These are phyloP conservation scores for Omphalea diandra DNA, from an alignment of 441 rosid genomes.

Conservation along the genomic window DNA sequence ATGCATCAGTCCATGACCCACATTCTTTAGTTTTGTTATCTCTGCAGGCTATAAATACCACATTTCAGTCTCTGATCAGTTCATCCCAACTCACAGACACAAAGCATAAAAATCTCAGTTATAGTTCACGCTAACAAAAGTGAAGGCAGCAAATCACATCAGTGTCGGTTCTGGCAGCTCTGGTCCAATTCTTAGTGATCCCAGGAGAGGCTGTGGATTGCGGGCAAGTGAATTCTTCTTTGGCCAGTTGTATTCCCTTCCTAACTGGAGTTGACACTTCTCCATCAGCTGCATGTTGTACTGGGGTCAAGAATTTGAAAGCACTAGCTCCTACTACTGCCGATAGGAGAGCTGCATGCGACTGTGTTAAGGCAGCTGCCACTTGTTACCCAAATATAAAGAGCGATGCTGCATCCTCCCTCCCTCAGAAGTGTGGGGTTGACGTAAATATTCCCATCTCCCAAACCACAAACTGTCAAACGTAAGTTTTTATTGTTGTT, in stretches of 20 bases:
- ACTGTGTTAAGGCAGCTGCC: slow-evolving; percentile 32
- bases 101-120: neutral
- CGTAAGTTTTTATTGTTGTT: slow-evolving; percentile 15
- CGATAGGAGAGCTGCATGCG: slow-evolving; percentile 31
- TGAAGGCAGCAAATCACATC: slow-evolving; percentile 23
- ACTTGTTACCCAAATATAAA: slow-evolving; percentile 20
- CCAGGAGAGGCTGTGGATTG: slow-evolving; percentile 29
- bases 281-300: slow-evolving; percentile 33
- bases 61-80: neutral
- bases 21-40: neutral
- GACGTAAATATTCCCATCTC: slow-evolving; percentile 32
- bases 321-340: slow-evolving; percentile 24
- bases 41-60: neutral
- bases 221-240: slow-evolving; percentile 13
- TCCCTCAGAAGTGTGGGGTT: slow-evolving; percentile 35
- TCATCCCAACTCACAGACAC: neutral
- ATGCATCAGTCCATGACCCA: neutral
- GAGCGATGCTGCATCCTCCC: slow-evolving; percentile 31
- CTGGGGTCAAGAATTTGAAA: slow-evolving; percentile 23
- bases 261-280: slow-evolving; percentile 4
- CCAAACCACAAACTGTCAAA: slow-evolving; percentile 21
- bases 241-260: slow-evolving; percentile 32
- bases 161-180: slow-evolving; percentile 18
- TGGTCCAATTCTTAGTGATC: slow-evolving; percentile 22
- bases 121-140: slow-evolving; percentile 5